Evolutionary conservation across 352 stramenopile genomes (phyloP).

Genomic region (Globisporangium megalacanthum): DNA sequence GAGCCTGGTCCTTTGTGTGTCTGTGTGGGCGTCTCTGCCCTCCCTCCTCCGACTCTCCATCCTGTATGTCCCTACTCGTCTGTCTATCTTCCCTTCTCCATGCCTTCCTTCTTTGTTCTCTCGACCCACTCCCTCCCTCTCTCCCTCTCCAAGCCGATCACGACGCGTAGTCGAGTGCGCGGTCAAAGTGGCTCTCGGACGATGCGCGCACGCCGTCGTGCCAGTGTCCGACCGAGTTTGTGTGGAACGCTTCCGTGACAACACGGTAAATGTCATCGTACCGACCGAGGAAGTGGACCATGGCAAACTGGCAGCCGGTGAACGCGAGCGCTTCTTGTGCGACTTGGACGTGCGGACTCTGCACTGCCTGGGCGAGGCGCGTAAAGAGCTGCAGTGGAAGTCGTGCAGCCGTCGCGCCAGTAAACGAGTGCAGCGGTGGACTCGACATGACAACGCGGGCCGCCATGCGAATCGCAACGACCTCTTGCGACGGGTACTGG

Average conservation of each 20-base stretch:
- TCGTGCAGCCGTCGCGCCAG: constrained; percentile 11
- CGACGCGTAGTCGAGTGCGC: constrained; percentile 63
- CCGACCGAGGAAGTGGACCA: constrained; percentile 67
- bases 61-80: no score
- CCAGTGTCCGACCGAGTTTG: constrained; percentile 62
- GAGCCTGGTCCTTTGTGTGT: no score
- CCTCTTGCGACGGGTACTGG: constrained; percentile 61
- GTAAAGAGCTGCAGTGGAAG: constrained; percentile 54
- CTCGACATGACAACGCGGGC: constrained; percentile 84
- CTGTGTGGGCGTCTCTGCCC: no score
- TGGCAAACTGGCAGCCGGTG: constrained; percentile 72
- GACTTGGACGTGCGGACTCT: constrained; percentile 59
- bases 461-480: constrained; percentile 73
- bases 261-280: constrained; percentile 61
- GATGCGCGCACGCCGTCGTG: constrained; percentile 60
- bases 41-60: no score
- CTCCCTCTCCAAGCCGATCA: constrained; percentile 6
- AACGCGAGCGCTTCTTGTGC: constrained; percentile 81
- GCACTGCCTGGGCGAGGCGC: constrained; percentile 47
- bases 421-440: constrained; percentile 46
- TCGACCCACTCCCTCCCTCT: not conserved
- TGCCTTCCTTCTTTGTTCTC: not conserved
- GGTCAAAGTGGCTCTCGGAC: constrained; percentile 70
- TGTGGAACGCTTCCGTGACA: constrained; percentile 60
- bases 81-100: not conserved